A percentile compares a stretch with the other conserved stretches of the same genome.
These are phyloP conservation scores for Coniferiporia sulphurascens DNA, from an alignment of 1,284 basidiomycete species.

Conservation along the genomic window DNA sequence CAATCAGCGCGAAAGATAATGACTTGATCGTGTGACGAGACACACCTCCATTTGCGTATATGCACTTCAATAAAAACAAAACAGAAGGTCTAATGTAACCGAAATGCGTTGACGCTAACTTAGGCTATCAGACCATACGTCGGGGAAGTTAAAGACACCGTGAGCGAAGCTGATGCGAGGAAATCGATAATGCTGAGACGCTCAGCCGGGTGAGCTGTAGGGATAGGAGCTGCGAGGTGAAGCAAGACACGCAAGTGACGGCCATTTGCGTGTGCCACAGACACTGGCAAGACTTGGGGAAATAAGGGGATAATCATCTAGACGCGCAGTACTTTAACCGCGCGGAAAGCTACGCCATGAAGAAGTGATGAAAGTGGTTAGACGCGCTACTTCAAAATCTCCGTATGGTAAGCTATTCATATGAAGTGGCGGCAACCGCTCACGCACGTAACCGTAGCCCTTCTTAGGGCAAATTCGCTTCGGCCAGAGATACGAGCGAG, in stretches of 20 bases:
- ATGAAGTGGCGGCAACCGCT: not conserved
- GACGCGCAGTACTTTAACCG: not conserved
- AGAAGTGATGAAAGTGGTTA: not conserved
- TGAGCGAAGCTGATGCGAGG: too few species aligned
- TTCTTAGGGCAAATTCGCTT: not conserved
- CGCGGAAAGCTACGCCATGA: not conserved
- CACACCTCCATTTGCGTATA: not conserved
- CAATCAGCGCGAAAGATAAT: not conserved
- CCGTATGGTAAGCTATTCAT: not conserved
- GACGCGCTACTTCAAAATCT: not conserved
- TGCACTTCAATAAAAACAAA: not conserved
- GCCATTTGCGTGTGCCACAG: not conserved
- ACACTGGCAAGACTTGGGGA: not conserved
- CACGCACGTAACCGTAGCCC: not conserved
- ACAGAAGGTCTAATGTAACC: too few species aligned
- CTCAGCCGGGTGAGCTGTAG: too few species aligned
- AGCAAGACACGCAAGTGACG: not conserved
- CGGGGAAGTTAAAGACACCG: too few species aligned
- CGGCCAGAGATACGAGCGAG: not conserved
- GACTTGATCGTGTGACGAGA: not conserved
- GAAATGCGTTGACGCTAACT: not conserved
- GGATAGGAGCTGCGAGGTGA: not conserved
- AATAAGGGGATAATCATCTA: not conserved
- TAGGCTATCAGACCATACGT: not conserved
- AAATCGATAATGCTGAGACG: too few species aligned